Evolutionary conservation across 768 basidiomycete species (phyloP).

Genomic region (Boletus rubroflammeus): DNA sequence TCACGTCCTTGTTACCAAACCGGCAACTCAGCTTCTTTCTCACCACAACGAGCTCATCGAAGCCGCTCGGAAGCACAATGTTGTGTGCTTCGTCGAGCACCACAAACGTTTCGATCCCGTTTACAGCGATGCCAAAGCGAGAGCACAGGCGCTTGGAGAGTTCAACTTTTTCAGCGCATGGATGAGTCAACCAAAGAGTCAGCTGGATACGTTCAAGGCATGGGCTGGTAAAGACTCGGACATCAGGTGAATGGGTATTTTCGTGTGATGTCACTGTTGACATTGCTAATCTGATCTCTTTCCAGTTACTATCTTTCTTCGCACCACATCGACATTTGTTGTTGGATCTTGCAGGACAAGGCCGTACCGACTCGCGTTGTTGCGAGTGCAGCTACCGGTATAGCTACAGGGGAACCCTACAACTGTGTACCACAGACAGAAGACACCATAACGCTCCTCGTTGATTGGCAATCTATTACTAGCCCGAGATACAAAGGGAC

Average conservation of each 20-base stretch:
- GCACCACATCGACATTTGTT: conserved; percentile 88
- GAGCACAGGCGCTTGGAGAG: conserved; percentile 73
- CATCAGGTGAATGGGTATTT: conserved; percentile 54
- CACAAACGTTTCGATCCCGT: conserved; percentile 91
- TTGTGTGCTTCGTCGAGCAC: conserved; percentile 92
- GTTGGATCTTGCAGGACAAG: conserved; percentile 77
- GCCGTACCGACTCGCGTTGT: conserved; percentile 82
- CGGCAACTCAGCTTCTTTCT: conserved; percentile 80
- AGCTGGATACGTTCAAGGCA: conserved; percentile 89
- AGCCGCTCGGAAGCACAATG: conserved; percentile 73
- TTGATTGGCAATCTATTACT: conserved; percentile 85
- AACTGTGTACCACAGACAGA: conserved; percentile 85
- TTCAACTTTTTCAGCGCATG: conserved; percentile 96
- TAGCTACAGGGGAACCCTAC: conserved; percentile 85
- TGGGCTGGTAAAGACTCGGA: conserved; percentile 96
- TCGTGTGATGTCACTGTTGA: neutral
- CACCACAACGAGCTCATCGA: conserved; percentile 79
- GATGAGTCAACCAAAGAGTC: conserved; percentile 97
- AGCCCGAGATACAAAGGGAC: conserved; percentile 78
- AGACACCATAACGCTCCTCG: conserved; percentile 92
- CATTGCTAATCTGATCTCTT: neutral
- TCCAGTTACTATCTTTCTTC: conserved; percentile 91
- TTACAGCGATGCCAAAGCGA: conserved; percentile 85
- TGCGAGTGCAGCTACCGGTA: conserved; percentile 87
- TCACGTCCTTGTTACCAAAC: conserved; percentile 92